phyloP scores from a whole-genome alignment of 2,329 filamentous ascomycete species.

The Aspergillus hiratsukae region DNA sequence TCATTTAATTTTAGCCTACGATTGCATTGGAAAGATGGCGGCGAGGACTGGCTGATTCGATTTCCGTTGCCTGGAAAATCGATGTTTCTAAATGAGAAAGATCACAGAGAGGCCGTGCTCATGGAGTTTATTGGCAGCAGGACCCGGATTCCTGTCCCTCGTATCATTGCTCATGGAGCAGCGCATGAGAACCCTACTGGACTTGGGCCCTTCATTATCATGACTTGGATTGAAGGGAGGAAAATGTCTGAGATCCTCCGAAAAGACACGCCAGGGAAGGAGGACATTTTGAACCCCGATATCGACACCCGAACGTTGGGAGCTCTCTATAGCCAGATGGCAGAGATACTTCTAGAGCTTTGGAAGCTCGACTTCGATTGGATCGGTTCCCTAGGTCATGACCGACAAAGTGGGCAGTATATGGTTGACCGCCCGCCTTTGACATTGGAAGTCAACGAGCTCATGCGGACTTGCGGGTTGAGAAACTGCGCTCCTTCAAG shows the following conservation, averaged over 20 bases:
- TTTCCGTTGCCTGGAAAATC: conserved; percentile 10
- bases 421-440: not conserved
- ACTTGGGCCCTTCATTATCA: conserved; percentile 12
- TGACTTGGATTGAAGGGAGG: conserved; percentile 6
- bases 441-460: conserved; percentile 4
- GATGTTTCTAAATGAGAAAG: conserved; percentile 12
- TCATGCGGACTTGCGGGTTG: conserved; percentile 4
- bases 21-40: conserved; percentile 10
- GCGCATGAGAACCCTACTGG: conserved; percentile 2
- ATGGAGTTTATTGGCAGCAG: conserved; percentile 5
- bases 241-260: conserved; percentile 5
- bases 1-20: conserved; percentile 10
- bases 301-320: not conserved
- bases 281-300: not conserved
- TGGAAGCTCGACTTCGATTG: conserved; percentile 3
- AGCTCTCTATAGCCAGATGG: conserved; percentile 5
- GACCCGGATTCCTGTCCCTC: conserved; percentile 7
- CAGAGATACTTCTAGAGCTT: conserved; percentile 2
- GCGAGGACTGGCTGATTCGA: conserved; percentile 10
- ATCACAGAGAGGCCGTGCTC: conserved; percentile 1
- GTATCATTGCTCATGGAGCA: conserved; percentile 1
- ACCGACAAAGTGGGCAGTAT: not conserved
- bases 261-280: not conserved
- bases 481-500: not conserved
- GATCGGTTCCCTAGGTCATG: conserved; percentile 1